Conservation (phyloP, 495 filamentous ascomycete species). For the Xylaria curta region DNA sequence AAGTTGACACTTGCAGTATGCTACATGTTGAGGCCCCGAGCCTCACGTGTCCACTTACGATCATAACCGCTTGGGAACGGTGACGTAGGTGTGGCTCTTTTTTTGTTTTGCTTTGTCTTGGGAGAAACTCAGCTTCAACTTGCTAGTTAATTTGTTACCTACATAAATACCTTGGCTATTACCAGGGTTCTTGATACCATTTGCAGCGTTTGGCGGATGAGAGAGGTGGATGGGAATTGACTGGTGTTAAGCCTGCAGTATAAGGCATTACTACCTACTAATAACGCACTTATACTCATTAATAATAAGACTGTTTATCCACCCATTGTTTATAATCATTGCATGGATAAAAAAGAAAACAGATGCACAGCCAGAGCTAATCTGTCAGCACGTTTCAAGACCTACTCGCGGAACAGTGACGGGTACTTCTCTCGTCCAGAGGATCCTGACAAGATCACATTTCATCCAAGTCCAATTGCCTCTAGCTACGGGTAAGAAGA, state of each 20-base stretch:
- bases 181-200: constrained; percentile 20
- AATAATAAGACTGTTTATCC: constrained; percentile 31
- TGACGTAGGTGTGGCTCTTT: not conserved
- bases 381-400: too few species aligned
- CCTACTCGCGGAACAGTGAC: too few species aligned
- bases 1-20: not conserved
- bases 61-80: not conserved
- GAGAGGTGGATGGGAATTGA: not conserved
- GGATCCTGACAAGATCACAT: too few species aligned
- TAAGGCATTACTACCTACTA: not conserved
- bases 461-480: too few species aligned
- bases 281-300: not conserved
- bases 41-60: not conserved
- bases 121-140: not conserved
- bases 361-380: too few species aligned
- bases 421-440: too few species aligned
- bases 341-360: not conserved
- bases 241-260: not conserved
- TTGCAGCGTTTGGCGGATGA: constrained; percentile 20
- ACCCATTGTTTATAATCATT: constrained; percentile 23
- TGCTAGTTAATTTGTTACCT: not conserved
- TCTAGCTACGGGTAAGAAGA: too few species aligned
- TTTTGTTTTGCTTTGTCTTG: not conserved
- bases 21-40: not conserved
- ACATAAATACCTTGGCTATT: not conserved